Conservation (phyloP, 2,329 filamentous ascomycete genomes). For the Fusarium verticillioides region DNA sequence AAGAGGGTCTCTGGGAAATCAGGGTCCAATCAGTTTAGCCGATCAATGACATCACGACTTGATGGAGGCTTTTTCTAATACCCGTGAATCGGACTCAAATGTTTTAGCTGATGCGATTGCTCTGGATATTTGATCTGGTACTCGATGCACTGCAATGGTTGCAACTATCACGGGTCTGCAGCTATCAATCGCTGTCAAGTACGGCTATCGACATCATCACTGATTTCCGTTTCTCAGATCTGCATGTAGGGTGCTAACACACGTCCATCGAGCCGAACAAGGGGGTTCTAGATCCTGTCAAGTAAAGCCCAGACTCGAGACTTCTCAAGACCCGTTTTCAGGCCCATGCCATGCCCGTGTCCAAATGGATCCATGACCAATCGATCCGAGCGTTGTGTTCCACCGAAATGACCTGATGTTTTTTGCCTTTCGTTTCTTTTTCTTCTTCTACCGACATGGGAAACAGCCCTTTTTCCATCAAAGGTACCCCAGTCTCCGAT, state of each 20-base stretch:
- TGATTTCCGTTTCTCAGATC: slow-evolving; percentile 24
- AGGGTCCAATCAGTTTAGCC: slow-evolving; percentile 21
- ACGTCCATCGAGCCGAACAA: slow-evolving; percentile 27
- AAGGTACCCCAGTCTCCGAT: slow-evolving; percentile 18
- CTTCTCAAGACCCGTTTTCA: slow-evolving; percentile 1
- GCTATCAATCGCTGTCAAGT: background rate
- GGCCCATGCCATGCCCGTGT: background rate
- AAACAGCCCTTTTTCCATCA: slow-evolving; percentile 10
- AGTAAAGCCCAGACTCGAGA: slow-evolving; percentile 1
- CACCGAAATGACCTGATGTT: slow-evolving; percentile 22
- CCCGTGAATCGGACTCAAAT: background rate
- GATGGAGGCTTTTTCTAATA: background rate
- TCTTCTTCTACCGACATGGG: slow-evolving; percentile 2
- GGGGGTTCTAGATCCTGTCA: slow-evolving; percentile 24
- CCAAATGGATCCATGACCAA: background rate
- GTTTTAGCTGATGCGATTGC: background rate
- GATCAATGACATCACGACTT: slow-evolving; percentile 34
- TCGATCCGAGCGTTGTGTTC: background rate
- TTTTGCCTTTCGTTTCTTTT: slow-evolving; percentile 14
- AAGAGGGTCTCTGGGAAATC: slow-evolving; percentile 12
- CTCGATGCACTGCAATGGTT: background rate
- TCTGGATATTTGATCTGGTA: background rate
- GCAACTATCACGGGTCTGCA: background rate
- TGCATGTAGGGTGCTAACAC: slow-evolving; percentile 32
- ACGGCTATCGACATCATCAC: background rate